Evolutionary conservation across 73 alveolate species (phyloP).

Genomic region (Paramecium sexaurelia): DNA sequence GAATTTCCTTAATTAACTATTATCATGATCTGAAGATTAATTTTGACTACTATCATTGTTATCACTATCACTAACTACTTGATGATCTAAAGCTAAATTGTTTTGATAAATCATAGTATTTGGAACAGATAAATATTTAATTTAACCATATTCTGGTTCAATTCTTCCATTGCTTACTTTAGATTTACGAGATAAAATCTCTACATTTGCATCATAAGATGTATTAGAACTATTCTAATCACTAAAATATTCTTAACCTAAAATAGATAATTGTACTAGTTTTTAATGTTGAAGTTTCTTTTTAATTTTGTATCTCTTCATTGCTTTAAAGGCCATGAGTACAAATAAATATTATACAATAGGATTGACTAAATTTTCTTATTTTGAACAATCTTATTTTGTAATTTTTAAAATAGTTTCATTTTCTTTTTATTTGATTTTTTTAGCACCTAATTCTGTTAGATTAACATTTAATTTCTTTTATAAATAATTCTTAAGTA

Average conservation of each 20-base stretch:
- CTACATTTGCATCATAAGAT: not conserved
- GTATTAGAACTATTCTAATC: not conserved
- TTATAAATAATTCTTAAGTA: not conserved
- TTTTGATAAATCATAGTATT: not conserved
- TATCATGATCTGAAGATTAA: not conserved
- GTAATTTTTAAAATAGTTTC: not conserved
- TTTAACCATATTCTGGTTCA: not conserved
- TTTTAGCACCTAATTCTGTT: not conserved
- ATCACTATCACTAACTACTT: not conserved
- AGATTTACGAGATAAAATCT: not conserved
- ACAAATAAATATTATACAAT: slow-evolving; percentile 2
- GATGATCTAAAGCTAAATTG: not conserved
- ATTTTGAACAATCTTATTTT: not conserved
- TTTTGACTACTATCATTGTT: not conserved
- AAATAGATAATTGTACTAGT: not conserved
- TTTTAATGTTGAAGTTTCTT: not conserved
- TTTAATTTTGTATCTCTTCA: not conserved
- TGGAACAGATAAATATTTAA: not conserved
- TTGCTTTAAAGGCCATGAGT: slow-evolving; percentile 9
- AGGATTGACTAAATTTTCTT: slow-evolving; percentile 13
- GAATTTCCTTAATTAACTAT: not conserved
- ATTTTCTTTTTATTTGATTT: not conserved
- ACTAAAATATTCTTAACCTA: not conserved
- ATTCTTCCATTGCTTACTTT: not conserved
- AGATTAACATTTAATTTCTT: not conserved